Percentiles rank a stretch among this genome's conserved stretches.
These are phyloP conservation scores for Silene conica DNA, from an alignment of 148 eudicot species.

Conservation along the genomic window DNA sequence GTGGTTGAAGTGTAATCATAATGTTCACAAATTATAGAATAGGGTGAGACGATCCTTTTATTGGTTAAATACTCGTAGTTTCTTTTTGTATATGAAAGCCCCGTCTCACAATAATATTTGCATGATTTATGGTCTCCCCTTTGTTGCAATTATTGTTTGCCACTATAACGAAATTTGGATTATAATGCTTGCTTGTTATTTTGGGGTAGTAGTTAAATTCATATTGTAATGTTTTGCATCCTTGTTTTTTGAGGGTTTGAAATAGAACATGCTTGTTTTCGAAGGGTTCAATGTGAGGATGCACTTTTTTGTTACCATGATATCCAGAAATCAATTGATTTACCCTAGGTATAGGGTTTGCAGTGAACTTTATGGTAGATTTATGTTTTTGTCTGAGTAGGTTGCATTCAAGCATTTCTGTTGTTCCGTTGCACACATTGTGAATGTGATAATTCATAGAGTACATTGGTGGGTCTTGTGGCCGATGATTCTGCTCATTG, in stretches of 20 bases:
- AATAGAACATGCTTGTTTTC: no score
- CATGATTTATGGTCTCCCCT: neutral
- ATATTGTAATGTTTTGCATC: neutral
- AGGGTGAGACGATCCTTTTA: no score
- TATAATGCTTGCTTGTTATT: neutral
- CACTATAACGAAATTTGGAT: neutral
- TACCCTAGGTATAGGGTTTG: neutral
- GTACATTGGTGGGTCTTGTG: neutral
- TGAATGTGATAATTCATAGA: neutral
- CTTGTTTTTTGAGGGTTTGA: neutral
- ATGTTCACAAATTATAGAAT: no score
- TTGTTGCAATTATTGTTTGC: neutral
- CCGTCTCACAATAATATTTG: no score
- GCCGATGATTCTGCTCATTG: neutral
- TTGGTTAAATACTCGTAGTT: no score
- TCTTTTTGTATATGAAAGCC: no score
- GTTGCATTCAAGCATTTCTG: neutral
- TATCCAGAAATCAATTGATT: neutral
- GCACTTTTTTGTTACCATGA: neutral
- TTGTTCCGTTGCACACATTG: neutral
- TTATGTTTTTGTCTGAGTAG: neutral
- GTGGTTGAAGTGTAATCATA: neutral
- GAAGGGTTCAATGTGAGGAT: neutral
- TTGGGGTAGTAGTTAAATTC: no score
- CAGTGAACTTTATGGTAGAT: neutral